phyloP scores from a whole-genome alignment of 495 filamentous ascomycete species.

The Astrothelium macrocarpum region DNA sequence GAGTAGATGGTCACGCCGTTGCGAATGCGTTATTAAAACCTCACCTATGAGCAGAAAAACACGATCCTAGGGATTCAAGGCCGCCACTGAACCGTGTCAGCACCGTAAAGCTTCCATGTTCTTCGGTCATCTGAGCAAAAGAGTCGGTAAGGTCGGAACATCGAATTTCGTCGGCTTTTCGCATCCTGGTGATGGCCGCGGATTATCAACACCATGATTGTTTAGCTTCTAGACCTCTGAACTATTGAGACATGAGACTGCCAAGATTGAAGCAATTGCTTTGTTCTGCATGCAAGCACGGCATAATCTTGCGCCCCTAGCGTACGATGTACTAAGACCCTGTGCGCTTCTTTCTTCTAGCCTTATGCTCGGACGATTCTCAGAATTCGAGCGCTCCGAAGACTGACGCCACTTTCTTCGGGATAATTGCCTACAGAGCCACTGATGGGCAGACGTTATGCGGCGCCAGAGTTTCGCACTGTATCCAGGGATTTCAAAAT shows the following conservation, averaged over 20 bases:
- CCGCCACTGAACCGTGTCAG: background rate
- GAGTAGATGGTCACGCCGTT: background rate
- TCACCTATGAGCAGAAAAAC: background rate
- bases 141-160: no score
- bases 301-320: background rate
- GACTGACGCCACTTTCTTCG: background rate
- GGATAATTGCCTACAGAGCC: background rate
- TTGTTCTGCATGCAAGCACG: background rate
- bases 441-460: background rate
- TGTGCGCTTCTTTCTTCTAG: no score
- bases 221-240: background rate
- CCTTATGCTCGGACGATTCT: background rate
- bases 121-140: no score
- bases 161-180: no score
- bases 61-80: background rate
- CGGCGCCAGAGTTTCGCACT: background rate
- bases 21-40: background rate
- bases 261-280: background rate
- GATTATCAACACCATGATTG: background rate
- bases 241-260: background rate
- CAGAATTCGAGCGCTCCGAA: background rate
- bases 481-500: background rate
- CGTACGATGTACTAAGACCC: background rate
- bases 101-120: background rate
- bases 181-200: background rate